A percentile compares a stretch with the other conserved stretches of the same genome.
phyloP scores from a whole-genome alignment of 768 basidiomycete genomes.

The Termitomyces sp. region DNA sequence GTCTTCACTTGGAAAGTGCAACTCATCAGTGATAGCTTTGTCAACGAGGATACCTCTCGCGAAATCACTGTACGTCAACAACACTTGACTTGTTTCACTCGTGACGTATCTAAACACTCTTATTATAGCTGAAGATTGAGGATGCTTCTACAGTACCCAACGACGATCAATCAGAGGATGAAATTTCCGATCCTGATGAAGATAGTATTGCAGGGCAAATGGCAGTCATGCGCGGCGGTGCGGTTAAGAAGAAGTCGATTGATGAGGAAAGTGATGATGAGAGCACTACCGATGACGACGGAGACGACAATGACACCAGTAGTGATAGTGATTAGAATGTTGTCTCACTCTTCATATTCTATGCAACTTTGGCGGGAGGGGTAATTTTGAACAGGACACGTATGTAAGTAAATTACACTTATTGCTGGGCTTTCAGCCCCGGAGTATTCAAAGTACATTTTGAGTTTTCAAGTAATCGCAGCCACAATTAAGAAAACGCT shows the following conservation, averaged over 20 bases:
- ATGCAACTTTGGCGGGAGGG: background rate
- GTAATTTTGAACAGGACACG: conserved; percentile 14
- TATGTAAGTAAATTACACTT: conserved; percentile 14
- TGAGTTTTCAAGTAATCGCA: background rate
- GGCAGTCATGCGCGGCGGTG: conserved; percentile 89
- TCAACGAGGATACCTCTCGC: conserved; percentile 70
- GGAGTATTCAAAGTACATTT: background rate
- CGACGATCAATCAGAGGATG: conserved; percentile 72
- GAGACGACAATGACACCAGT: conserved; percentile 34
- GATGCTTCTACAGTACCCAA: conserved; percentile 52
- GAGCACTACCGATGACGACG: conserved; percentile 49
- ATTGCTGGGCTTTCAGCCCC: background rate
- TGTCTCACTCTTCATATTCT: conserved; percentile 12
- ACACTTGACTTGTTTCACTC: background rate
- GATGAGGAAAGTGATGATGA: conserved; percentile 53
- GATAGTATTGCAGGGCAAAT: conserved; percentile 96
- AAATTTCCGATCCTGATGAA: conserved; percentile 97
- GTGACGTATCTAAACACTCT: conserved; percentile 8
- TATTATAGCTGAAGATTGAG: conserved; percentile 74
- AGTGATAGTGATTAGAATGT: conserved; percentile 44
- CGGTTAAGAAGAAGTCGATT: conserved; percentile 64
- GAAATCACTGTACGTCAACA: conserved; percentile 63
- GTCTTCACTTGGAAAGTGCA: conserved; percentile 87
- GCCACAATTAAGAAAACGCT: background rate
- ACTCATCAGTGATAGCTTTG: conserved; percentile 82